Evolutionary conservation across 352 stramenopile species (phyloP), one percentile per base, ranked within the genome.

Genomic region (Phytophthora vignae): DNA sequence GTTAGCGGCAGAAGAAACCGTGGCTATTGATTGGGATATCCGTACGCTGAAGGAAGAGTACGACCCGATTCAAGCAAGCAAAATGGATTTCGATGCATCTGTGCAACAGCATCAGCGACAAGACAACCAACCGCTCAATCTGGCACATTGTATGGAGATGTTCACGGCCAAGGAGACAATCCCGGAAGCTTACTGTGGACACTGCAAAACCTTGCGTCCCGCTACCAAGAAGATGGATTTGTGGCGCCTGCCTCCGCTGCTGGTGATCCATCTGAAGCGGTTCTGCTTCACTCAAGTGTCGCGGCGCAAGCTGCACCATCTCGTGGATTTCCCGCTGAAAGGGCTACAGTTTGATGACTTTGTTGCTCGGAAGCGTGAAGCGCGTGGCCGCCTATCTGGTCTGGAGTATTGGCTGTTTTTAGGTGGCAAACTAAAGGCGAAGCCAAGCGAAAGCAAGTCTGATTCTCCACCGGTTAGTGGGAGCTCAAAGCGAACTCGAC

Each of bases 191-290:
- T 96, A 90, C 50, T 96, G 89, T 31, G 85, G 89, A 2, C 84
- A 85, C 10, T 96, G 89, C 82, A 82, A 98, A 83, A 84, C 98
- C 76, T 84, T 97, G 87, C 83, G 96, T 78, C 81, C 94, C 74
- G 85, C 86, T 72, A 98, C 91, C 10, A 99, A 99, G 74, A 97
- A 96, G 38, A 98, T 99, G 88, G 96, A 98, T 69, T 75, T 99
- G 0, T 99, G 97, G 97, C 89, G 97, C 22, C 76, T 99, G 46
- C 98, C 98, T 36, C 97, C 97, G 0, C 75, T 99, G 50, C 82
- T 99, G 4, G 98, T 99, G n/a, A 99, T 99, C 62, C 98, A 99
- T 49, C 84, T 99, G n/a, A 99, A 99, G 76, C 93, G 98, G 15
- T 99, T 99, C 73, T 98, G 99, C 70, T 99, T 96, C 62, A 99